A percentile compares a stretch with the other conserved stretches of the same genome.
Conservation (phyloP, 2,329 filamentous ascomycete species). For the Aspergillus fumigatiaffinis region DNA sequence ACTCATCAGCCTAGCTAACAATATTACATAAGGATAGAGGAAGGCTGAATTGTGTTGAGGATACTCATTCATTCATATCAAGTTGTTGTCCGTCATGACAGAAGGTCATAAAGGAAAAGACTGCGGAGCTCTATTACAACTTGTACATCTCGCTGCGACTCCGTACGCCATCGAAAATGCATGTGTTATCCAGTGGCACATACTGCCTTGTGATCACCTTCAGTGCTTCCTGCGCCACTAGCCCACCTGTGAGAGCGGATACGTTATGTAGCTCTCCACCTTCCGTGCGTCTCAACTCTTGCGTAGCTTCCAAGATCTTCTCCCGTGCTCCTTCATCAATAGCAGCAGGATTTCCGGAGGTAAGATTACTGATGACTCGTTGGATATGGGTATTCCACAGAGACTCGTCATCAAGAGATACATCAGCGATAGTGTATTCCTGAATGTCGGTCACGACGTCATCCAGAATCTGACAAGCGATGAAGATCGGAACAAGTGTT, state of each 20-base stretch:
- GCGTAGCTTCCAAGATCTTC: conserved; percentile 52
- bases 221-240: conserved; percentile 95
- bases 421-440: conserved; percentile 19
- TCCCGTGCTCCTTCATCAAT: conserved; percentile 47
- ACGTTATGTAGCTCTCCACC: conserved; percentile 92
- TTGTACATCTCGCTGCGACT: conserved; percentile 53
- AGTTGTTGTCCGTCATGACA: neutral
- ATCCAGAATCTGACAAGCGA: conserved; percentile 54
- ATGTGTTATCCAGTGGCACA: conserved; percentile 61
- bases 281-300: conserved; percentile 70
- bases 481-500: conserved; percentile 63
- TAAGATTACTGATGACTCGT: conserved; percentile 25
- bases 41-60: neutral
- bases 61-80: neutral
- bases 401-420: conserved; percentile 30
- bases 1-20: too few relatives aligned
- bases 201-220: conserved; percentile 70
- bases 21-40: neutral
- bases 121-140: conserved; percentile 28
- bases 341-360: conserved; percentile 44
- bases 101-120: neutral
- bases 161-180: conserved; percentile 58
- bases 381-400: conserved; percentile 30
- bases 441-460: conserved; percentile 54
- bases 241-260: conserved; percentile 78